These are phyloP conservation scores for Wickerhamomyces subpelliculosus DNA, from an alignment of 805 yeast species.

Conservation along the genomic window DNA sequence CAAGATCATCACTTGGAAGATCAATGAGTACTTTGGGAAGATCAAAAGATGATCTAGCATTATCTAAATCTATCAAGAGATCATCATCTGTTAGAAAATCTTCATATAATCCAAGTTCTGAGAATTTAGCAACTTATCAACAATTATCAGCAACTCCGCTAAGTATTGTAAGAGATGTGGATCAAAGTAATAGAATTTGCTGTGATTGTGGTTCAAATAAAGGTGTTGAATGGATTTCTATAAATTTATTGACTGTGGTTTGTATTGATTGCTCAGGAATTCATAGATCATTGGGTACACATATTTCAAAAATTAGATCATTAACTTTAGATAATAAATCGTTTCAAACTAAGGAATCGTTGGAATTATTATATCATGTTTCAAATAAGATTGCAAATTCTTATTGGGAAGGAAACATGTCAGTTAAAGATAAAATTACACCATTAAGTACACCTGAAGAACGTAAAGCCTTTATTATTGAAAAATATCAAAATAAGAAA, in stretches of 20 bases:
- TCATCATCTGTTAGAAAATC: neutral
- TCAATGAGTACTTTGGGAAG: neutral
- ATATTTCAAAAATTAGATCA: constrained; percentile 71
- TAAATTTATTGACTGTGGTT: constrained; percentile 61
- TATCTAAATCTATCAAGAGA: neutral
- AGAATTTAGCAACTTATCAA: neutral
- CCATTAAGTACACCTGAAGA: constrained; percentile 34
- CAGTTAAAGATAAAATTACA: constrained; percentile 20
- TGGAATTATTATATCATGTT: constrained; percentile 48
- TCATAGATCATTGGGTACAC: constrained; percentile 84
- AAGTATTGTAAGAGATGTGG: constrained; percentile 23
- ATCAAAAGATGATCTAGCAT: neutral
- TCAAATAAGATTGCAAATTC: constrained; percentile 50
- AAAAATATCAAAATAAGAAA: constrained; percentile 54
- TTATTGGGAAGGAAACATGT: constrained; percentile 47
- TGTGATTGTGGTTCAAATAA: constrained; percentile 69
- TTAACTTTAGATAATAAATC: constrained; percentile 60
- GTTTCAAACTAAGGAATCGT: constrained; percentile 50
- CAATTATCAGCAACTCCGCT: too few relatives aligned
- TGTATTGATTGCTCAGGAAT: constrained; percentile 85
- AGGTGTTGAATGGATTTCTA: constrained; percentile 82
- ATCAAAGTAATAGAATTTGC: constrained; percentile 56
- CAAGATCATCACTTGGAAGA: too few relatives aligned
- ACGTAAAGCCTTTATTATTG: constrained; percentile 51
- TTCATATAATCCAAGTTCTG: neutral